These are phyloP conservation scores for Leccinellum luteum DNA, from an alignment of 768 basidiomycete species.

Conservation along the genomic window DNA sequence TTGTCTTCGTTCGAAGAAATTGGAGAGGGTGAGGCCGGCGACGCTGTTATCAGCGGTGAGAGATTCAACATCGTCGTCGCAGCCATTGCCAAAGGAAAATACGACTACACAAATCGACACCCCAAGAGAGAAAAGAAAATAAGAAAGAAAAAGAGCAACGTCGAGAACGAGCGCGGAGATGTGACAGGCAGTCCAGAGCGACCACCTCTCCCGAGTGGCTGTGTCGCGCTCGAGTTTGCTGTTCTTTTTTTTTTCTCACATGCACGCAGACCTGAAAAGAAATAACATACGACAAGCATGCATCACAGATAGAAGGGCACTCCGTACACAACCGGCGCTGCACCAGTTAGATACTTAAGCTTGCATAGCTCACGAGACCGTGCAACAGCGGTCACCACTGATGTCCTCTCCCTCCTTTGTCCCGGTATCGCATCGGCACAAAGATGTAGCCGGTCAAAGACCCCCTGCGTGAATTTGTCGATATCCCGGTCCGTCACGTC, in stretches of 20 bases:
- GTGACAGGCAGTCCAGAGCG: not conserved
- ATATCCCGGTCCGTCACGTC: conserved; percentile 98
- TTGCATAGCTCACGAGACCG: conserved; percentile 79
- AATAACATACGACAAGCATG: not conserved
- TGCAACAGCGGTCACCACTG: conserved; percentile 76
- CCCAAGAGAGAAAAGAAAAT: not conserved
- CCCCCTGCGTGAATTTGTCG: conserved; percentile 84
- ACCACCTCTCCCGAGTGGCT: conserved; percentile 15
- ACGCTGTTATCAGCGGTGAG: conserved; percentile 16
- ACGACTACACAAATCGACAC: not conserved
- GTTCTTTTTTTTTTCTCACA: not conserved
- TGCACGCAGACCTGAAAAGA: not conserved
- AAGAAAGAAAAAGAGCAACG: not conserved
- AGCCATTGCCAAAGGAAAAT: conserved; percentile 6
- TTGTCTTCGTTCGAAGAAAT: conserved; percentile 12
- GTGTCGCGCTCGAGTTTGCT: not conserved
- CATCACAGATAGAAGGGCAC: conserved; percentile 81
- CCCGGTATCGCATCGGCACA: conserved; percentile 26
- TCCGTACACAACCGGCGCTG: conserved; percentile 93
- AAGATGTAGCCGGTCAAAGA: conserved; percentile 72
- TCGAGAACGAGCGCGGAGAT: not conserved
- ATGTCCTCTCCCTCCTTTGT: conserved; percentile 27
- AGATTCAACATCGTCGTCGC: conserved; percentile 9
- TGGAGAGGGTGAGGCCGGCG: conserved; percentile 14
- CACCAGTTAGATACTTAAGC: conserved; percentile 90